Percentiles rank a stretch among this genome's conserved stretches.
Evolutionary conservation across 176 grass and related monocot species (phyloP).

Genomic region (Zea mays): Zm-B73-REFERENCE-NAM-5.0 NC_050104.1:112268501-112269000

Average conservation of each 20-base stretch:
- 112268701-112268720: not conserved
- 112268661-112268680: not conserved
- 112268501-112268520: not conserved
- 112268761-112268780: not conserved
- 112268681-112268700: not conserved
- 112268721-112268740: not conserved
- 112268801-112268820: not conserved
- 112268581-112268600: slow-evolving; percentile 34
- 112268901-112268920: not conserved
- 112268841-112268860: not conserved
- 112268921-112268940: not conserved
- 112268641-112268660: not conserved
- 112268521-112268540: not conserved
- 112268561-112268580: too few relatives aligned
- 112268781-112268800: not conserved
- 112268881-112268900: not conserved
- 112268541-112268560: too few relatives aligned
- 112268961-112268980: too few relatives aligned
- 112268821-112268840: not conserved
- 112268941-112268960: too few relatives aligned
- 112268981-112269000: too few relatives aligned
- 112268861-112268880: not conserved
- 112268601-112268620: not conserved
- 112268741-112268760: not conserved
- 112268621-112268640: not conserved